phyloP scores from a whole-genome alignment of 148 eudicot species.

The Rheum nobile region DNA sequence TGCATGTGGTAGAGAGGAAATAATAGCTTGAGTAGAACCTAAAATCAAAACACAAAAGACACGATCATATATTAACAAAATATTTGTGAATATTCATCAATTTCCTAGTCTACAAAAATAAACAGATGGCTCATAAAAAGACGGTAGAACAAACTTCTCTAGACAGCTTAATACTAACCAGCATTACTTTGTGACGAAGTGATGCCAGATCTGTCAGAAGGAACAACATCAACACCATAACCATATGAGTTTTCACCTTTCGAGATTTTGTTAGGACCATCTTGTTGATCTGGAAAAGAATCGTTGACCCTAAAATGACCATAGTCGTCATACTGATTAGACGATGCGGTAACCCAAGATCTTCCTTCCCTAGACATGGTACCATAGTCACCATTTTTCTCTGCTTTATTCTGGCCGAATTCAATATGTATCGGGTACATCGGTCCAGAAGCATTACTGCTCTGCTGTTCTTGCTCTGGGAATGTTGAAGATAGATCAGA shows the following conservation, averaged over 20 bases:
- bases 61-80: neutral
- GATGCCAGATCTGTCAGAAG: conserved; percentile 23
- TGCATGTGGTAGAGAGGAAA: conserved; percentile 13
- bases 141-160: neutral
- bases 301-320: conserved; percentile 22
- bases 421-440: conserved; percentile 13
- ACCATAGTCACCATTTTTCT: conserved; percentile 15
- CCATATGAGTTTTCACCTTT: conserved; percentile 14
- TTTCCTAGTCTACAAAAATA: neutral
- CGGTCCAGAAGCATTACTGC: conserved; percentile 13
- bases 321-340: conserved; percentile 12
- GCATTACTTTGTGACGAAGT: conserved; percentile 18
- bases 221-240: conserved; percentile 15
- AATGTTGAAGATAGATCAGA: conserved; percentile 20
- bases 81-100: neutral
- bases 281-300: conserved; percentile 17
- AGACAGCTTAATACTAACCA: conserved; percentile 19
- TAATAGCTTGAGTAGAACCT: conserved; percentile 24
- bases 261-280: conserved; percentile 17
- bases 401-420: conserved; percentile 12
- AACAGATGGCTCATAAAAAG: neutral
- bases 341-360: conserved; percentile 18
- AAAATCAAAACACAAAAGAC: conserved; percentile 11
- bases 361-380: conserved; percentile 21
- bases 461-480: conserved; percentile 22